These are phyloP conservation scores for Tylopilus vinaceipallidus DNA, from an alignment of 768 basidiomycete species.

Conservation along the genomic window DNA sequence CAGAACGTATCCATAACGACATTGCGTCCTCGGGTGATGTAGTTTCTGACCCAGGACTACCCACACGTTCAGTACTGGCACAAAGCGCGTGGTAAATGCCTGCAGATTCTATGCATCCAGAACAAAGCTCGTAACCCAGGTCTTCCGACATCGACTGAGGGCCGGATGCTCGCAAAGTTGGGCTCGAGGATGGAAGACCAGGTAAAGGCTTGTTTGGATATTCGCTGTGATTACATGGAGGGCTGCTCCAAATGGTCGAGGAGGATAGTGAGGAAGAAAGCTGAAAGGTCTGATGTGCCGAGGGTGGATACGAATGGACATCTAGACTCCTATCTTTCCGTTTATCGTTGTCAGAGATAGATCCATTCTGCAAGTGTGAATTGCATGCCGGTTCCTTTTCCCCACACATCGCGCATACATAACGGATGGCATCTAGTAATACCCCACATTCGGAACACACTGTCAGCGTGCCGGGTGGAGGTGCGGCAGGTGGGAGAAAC, in stretches of 20 bases:
- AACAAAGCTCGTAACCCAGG: slow-evolving; percentile 81
- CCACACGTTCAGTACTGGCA: slow-evolving; percentile 38
- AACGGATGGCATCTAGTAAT: slow-evolving; percentile 77
- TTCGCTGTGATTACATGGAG: slow-evolving; percentile 16
- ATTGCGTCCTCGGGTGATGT: slow-evolving; percentile 54
- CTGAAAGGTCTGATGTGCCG: slow-evolving; percentile 30
- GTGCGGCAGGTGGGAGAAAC: slow-evolving; percentile 44
- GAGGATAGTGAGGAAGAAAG: slow-evolving; percentile 19
- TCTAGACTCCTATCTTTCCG: slow-evolving; percentile 43
- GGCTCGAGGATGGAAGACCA: slow-evolving; percentile 36
- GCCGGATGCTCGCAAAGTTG: slow-evolving; percentile 4
- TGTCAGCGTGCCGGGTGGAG: slow-evolving; percentile 64
- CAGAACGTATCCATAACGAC: slow-evolving; percentile 62
- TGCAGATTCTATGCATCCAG: slow-evolving; percentile 70
- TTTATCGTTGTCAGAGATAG: slow-evolving; percentile 32
- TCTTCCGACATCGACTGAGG: slow-evolving; percentile 6
- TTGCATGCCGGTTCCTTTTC: slow-evolving; percentile 55
- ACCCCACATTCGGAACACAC: slow-evolving; percentile 82
- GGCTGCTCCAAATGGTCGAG: slow-evolving; percentile 10
- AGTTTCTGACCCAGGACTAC: slow-evolving; percentile 33
- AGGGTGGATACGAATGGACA: slow-evolving; percentile 35
- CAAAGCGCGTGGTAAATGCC: slow-evolving; percentile 79
- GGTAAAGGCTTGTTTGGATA: slow-evolving; percentile 44
- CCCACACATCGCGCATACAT: slow-evolving; percentile 87
- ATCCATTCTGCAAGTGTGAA: slow-evolving; percentile 10